Evolutionary conservation across 192 early-diverging fungal genomes (phyloP), one percentile per base, ranked within the genome.

Genomic region (Spinellus fusiger): DNA sequence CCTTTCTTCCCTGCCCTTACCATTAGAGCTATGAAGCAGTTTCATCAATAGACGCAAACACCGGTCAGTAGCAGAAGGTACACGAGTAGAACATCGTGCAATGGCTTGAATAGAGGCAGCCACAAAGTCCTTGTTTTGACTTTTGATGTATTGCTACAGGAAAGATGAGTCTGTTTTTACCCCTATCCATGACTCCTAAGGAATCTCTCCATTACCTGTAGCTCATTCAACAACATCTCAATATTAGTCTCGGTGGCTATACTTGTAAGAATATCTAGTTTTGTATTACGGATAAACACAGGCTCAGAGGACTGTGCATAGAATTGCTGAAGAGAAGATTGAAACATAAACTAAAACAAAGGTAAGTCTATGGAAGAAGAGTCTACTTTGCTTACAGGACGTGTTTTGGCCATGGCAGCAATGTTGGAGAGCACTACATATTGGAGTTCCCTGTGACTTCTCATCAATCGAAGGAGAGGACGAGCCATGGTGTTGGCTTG

Each of bases 261-360:
- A 22, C 78, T 61, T 16, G 81, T 85, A 64, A 98, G 60, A 29
- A 97, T 91, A 31, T 91, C 87, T 62, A 98, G 71, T 70, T 98
- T 95, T 48, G 90, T 55, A 51, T 89, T 80, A 32, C 90, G 83
- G 52, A 93, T 82, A 69, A 87, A 90, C 12, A 73, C 73, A 12
- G 92, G 82, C 40, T 97, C 94, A 5, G 82, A 81, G 0, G 87
- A 83, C 28, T 85, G 83, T 15, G 93, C 77, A 62, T 87, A 93
- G 70, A 98, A 98, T 67, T 86, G 83, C 35, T 83, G 84, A 40
- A 88, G 68, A 68, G 87, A 80, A 16, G 83, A 76, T 48, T 83
- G 68, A 66, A 98, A 91, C 13, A 90, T 63, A 27, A 77, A 73
- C 77, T 78, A 61, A 61, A 35, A 13, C 5, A 56, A 0, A 5